Evolutionary conservation across 2,329 filamentous ascomycete genomes (phyloP).

Genomic region (Colletotrichum neosansevieriae): DNA sequence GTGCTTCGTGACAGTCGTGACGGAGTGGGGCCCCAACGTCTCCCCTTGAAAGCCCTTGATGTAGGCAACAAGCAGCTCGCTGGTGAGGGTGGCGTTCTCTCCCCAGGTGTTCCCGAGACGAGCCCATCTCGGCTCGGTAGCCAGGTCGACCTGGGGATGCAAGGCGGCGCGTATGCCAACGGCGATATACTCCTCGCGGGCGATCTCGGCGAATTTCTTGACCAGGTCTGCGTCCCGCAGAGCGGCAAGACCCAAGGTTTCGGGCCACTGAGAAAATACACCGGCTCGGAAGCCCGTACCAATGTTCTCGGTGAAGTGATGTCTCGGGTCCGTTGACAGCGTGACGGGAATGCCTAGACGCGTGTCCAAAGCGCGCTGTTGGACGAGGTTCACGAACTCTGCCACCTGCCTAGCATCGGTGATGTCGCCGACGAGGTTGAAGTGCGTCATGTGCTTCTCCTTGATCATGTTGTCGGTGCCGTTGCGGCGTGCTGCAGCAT

Average conservation of each 20-base stretch:
- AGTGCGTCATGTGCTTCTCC: conserved; percentile 56
- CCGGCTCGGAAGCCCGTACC: conserved; percentile 58
- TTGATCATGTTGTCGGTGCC: conserved; percentile 50
- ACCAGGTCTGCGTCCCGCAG: conserved; percentile 58
- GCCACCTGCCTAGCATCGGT: conserved; percentile 50
- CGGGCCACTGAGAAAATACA: conserved; percentile 63
- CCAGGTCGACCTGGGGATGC: conserved; percentile 63
- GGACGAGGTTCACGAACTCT: conserved; percentile 56
- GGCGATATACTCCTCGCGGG: conserved; percentile 59
- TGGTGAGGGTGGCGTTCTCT: conserved; percentile 59
- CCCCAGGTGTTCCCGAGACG: conserved; percentile 60
- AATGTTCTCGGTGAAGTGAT: conserved; percentile 57
- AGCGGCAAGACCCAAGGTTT: conserved; percentile 62
- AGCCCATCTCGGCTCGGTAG: conserved; percentile 65
- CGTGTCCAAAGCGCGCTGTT: conserved; percentile 56
- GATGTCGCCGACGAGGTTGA: conserved; percentile 60
- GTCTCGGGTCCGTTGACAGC: conserved; percentile 60
- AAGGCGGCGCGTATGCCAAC: conserved; percentile 59
- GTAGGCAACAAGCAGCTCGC: conserved; percentile 55
- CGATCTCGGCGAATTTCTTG: conserved; percentile 60
- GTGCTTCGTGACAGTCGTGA: conserved; percentile 64
- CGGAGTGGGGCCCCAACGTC: conserved; percentile 55
- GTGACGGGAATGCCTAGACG: conserved; percentile 63
- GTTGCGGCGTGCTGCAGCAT: conserved; percentile 36
- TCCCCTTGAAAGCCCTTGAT: conserved; percentile 62